Percentiles rank a stretch among this genome's conserved stretches.
These are phyloP conservation scores for Pseudogymnoascus sp. DNA, from an alignment of 2,329 filamentous ascomycete genomes.

Conservation along the genomic window DNA sequence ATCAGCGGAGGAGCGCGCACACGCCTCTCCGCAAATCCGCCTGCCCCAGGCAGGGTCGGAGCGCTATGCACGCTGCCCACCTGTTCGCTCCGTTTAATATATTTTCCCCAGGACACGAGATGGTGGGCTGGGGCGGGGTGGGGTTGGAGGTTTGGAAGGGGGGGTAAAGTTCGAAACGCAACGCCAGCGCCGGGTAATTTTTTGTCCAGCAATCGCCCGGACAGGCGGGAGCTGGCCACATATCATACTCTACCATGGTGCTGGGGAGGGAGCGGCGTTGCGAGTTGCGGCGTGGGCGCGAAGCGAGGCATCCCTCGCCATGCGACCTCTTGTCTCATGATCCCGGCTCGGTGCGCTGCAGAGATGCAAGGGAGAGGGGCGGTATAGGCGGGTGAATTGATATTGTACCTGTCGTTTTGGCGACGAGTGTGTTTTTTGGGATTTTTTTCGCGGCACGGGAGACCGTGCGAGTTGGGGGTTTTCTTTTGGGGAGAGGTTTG, in stretches of 20 bases:
- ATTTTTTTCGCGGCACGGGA: neutral
- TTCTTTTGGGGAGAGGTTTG: neutral
- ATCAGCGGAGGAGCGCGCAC: neutral
- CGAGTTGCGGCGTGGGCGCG: neutral
- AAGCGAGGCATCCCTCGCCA: no score
- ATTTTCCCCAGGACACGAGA: neutral
- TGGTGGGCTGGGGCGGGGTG: neutral
- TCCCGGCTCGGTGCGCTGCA: neutral
- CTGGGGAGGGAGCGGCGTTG: neutral
- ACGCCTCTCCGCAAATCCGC: slow-evolving; percentile 1
- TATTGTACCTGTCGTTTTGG: neutral
- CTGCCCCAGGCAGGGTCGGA: neutral
- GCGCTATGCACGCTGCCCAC: slow-evolving; percentile 3
- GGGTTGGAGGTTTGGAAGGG: neutral
- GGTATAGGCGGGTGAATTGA: neutral
- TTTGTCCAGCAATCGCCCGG: neutral
- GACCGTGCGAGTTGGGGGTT: neutral
- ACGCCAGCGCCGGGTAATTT: neutral
- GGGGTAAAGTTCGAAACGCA: neutral
- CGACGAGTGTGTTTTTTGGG: neutral
- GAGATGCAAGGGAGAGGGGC: neutral
- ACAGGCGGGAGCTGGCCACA: neutral
- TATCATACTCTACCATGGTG: neutral
- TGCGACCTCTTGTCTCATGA: slow-evolving; percentile 2
- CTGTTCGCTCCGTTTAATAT: neutral